Conservation (phyloP, 2,329 filamentous ascomycete species). For the Hymenoscyphus repandus region DNA sequence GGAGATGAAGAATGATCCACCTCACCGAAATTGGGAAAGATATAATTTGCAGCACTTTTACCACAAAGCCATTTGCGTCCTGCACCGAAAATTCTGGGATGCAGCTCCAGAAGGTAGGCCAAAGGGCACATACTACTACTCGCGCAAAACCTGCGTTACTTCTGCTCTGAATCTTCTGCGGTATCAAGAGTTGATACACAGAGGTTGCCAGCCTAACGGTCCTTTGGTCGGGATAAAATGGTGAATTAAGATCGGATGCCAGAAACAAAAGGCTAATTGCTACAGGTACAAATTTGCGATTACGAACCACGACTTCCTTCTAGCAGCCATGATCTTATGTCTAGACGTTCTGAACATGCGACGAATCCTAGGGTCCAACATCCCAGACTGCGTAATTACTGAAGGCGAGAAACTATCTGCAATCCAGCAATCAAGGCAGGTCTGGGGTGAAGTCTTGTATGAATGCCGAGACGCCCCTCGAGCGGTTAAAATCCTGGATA, state of each 20-base stretch:
- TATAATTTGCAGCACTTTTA: slow-evolving; percentile 48
- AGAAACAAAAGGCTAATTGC: too few relatives aligned
- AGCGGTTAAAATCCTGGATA: slow-evolving; percentile 15
- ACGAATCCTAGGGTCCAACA: background rate
- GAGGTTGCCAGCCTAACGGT: slow-evolving; percentile 47
- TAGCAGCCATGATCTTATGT: slow-evolving; percentile 57
- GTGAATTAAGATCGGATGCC: slow-evolving; percentile 14
- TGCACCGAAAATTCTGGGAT: slow-evolving; percentile 50
- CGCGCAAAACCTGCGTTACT: slow-evolving; percentile 45
- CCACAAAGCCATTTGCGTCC: slow-evolving; percentile 49
- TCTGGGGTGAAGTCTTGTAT: slow-evolving; percentile 21
- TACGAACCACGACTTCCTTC: slow-evolving; percentile 54
- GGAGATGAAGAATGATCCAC: slow-evolving; percentile 43
- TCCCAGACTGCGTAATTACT: slow-evolving; percentile 14
- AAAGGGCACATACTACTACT: slow-evolving; percentile 43
- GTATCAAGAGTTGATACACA: slow-evolving; percentile 44
- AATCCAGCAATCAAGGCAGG: slow-evolving; percentile 17
- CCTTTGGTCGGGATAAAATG: slow-evolving; percentile 47
- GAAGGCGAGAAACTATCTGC: slow-evolving; percentile 18
- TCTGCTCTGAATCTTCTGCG: slow-evolving; percentile 43
- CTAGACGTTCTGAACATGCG: slow-evolving; percentile 32
- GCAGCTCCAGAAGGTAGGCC: slow-evolving; percentile 34
- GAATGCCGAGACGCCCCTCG: slow-evolving; percentile 22
- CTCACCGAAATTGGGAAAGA: slow-evolving; percentile 44
- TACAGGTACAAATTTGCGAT: slow-evolving; percentile 46